phyloP scores from a whole-genome alignment of 2,329 filamentous ascomycete species.

The Huntiella savannae region DNA sequence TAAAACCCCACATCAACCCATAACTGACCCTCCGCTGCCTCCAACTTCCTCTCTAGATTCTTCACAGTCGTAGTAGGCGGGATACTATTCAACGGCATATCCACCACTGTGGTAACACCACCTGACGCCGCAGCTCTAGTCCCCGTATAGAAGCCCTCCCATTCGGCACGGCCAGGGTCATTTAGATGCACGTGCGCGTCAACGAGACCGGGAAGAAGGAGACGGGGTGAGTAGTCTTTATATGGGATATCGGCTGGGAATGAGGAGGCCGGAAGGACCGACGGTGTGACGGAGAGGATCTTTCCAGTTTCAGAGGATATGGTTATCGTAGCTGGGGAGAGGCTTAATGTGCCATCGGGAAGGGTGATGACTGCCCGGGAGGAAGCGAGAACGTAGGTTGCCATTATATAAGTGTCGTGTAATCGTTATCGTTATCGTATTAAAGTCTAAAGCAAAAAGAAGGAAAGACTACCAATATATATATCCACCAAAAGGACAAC shows the following conservation, averaged over 20 bases:
- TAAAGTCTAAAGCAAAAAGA: too few species aligned
- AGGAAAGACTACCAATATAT: too few species aligned
- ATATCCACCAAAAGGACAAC: too few species aligned
- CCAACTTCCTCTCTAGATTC: constrained; percentile 68
- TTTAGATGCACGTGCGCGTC: constrained; percentile 97
- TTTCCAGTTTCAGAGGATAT: constrained; percentile 66
- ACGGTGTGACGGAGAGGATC: constrained; percentile 56
- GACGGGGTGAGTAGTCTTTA: constrained; percentile 63
- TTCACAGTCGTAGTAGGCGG: constrained; percentile 81
- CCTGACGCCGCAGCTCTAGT: constrained; percentile 87
- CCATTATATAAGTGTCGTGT: too few species aligned
- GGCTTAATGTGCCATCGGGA: constrained; percentile 35
- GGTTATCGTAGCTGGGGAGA: constrained; percentile 69
- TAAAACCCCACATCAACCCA: constrained; percentile 99
- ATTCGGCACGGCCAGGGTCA: constrained; percentile 89
- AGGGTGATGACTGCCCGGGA: constrained; percentile 65
- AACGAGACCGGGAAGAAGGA: constrained; percentile 78
- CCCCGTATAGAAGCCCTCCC: constrained; percentile 94
- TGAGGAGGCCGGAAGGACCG: constrained; percentile 51
- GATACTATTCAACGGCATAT: constrained; percentile 96
- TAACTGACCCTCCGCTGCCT: constrained; percentile 68
- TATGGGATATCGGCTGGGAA: constrained; percentile 61
- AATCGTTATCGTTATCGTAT: too few species aligned
- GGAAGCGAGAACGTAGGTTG: constrained; percentile 49
- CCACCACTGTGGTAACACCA: constrained; percentile 87